Percentiles rank a stretch among this genome's conserved stretches.
These are phyloP conservation scores for Pecoramyces ruminantium DNA, from an alignment of 192 early-diverging fungal genomes.

Conservation along the genomic window DNA sequence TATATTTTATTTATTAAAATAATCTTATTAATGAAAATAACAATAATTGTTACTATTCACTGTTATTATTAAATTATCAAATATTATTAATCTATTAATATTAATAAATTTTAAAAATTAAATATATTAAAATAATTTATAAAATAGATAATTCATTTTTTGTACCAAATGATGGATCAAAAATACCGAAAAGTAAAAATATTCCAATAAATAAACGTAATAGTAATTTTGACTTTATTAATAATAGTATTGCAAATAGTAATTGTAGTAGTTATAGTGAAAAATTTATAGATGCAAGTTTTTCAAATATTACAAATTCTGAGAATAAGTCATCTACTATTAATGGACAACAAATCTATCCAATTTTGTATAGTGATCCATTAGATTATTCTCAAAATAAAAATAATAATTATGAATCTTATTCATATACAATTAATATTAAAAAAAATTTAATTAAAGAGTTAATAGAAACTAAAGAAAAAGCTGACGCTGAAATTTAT, in stretches of 20 bases:
- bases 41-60: too few relatives aligned
- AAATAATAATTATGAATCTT: not conserved
- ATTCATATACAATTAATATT: constrained; percentile 6
- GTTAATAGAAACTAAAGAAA: constrained; percentile 12
- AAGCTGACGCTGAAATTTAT: constrained; percentile 13
- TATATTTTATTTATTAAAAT: too few relatives aligned
- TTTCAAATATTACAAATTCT: not conserved
- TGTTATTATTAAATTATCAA: too few relatives aligned
- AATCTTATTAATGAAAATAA: too few relatives aligned
- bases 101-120: too few relatives aligned
- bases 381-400: not conserved
- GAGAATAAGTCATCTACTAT: not conserved
- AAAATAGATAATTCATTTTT: not conserved
- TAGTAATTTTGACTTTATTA: not conserved
- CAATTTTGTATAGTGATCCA: not conserved
- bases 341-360: not conserved
- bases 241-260: not conserved
- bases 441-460: constrained; percentile 12
- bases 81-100: too few relatives aligned
- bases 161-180: not conserved
- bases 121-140: too few relatives aligned
- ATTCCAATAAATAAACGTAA: not conserved
- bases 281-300: not conserved
- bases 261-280: not conserved
- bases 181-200: not conserved